Percentiles rank a stretch among this genome's conserved stretches.
Evolutionary conservation across 2,329 filamentous ascomycete species (phyloP).

Genomic region (Exserohilum turcica): DNA sequence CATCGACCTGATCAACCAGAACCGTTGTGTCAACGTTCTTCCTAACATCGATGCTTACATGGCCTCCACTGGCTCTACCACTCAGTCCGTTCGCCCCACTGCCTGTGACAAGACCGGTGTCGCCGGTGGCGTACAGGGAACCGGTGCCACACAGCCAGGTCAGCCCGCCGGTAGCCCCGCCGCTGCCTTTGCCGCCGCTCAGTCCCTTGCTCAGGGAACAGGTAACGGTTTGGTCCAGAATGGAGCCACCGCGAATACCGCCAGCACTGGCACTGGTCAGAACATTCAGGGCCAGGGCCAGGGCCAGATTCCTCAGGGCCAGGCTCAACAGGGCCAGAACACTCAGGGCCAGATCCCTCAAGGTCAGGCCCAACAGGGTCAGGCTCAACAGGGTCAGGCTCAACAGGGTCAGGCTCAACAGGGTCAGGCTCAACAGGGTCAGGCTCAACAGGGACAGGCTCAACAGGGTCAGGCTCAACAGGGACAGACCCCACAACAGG

Average conservation of each 20-base stretch:
- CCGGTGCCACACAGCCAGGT: constrained; percentile 37
- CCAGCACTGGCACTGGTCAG: constrained; percentile 3
- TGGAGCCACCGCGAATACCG: constrained; percentile 16
- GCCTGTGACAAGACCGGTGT: constrained; percentile 44
- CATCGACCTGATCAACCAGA: constrained; percentile 47
- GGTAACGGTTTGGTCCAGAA: constrained; percentile 37
- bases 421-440: too few relatives aligned
- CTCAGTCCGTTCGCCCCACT: constrained; percentile 38
- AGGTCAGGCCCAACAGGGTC: too few relatives aligned
- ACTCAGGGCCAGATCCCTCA: too few relatives aligned
- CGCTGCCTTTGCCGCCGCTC: constrained; percentile 37
- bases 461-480: too few relatives aligned
- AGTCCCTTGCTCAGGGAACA: constrained; percentile 33
- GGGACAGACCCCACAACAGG: too few relatives aligned
- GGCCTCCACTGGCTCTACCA: constrained; percentile 39
- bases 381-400: too few relatives aligned
- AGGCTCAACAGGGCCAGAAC: neutral
- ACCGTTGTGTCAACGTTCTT: constrained; percentile 45
- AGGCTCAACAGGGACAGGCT: too few relatives aligned
- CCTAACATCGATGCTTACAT: constrained; percentile 47
- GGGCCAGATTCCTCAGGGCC: neutral
- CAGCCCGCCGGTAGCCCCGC: constrained; percentile 38
- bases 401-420: too few relatives aligned
- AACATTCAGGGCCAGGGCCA: neutral
- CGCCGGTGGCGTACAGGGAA: constrained; percentile 39